Base-by-base conservation (phyloP, 148 eudicot genomes). In the Bassia scoparia region DNA sequence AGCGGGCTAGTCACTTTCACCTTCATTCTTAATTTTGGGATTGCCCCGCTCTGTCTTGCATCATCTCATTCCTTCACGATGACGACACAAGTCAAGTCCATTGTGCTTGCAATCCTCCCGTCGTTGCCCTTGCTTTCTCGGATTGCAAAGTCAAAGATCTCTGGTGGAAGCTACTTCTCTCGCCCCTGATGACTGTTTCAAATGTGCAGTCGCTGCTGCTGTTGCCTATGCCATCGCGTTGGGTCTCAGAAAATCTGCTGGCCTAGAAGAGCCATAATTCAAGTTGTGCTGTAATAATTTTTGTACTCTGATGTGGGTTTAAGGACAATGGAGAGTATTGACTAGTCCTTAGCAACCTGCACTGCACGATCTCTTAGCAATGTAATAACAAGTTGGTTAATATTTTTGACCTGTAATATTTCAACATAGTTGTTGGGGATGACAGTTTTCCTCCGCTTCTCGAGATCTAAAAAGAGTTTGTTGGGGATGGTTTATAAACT, bases 191-290 rank as follows among this genome's bases (percentile, higher is more conserved):
- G 41, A 89, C 88, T 14, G 64, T 82, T 20, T 69, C 73, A 16
- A 89, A 85, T 90, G 90, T 13, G 89, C 75, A 8, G 61, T 87
- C 67, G 94, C 89, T 23, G 95, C 88, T 37, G 70, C 72, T 3
- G 89, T 83, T 15, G 91, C 95, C 95, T 89, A 86, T 35, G 71
- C 73, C 2, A 82, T 87, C 29, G 89, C 91, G 95, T 5, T 87
- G 91, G 95, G 87, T 12, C 87, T 89, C 15, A 68, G 89, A 33
- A 88, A 89, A 75, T 82, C 87, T 33, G 95, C 89, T 35, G 91
- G 91, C 10, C 74, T 89, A n/a, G 89, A 84, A 27, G 89, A 87
- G 41, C 72, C 72, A 5, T 70, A 37, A 70, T 38, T 33, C n/a
- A 23, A 21, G 24, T 24, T 27, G 55, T 26, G 26, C 4, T 21